Evolutionary conservation across 371 early-diverging fungal species (phyloP).

Genomic region (Astathelohania contejeani): DNA sequence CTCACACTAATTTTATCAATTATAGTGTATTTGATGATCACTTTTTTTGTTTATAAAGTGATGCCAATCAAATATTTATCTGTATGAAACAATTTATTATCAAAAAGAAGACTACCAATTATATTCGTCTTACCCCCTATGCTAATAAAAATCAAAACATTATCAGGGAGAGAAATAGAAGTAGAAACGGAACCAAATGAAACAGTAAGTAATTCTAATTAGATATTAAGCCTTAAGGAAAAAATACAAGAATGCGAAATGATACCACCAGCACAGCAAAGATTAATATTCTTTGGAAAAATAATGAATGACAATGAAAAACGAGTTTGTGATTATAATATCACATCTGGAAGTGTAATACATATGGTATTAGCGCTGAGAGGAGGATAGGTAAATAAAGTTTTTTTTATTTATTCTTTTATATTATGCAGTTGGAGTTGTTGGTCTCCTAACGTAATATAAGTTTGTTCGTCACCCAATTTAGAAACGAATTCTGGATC

Average conservation of each 20-base stretch:
- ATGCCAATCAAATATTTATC: no score
- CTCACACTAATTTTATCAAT: slow-evolving; percentile 32
- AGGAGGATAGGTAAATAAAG: slow-evolving; percentile 67
- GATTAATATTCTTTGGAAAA: slow-evolving; percentile 39
- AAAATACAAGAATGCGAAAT: slow-evolving; percentile 29
- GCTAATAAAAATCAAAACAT: slow-evolving; percentile 40
- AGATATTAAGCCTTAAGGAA: slow-evolving; percentile 28
- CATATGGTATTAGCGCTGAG: slow-evolving; percentile 89
- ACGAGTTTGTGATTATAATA: slow-evolving; percentile 59
- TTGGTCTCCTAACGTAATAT: background rate
- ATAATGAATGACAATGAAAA: slow-evolving; percentile 58
- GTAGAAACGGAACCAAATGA: slow-evolving; percentile 25
- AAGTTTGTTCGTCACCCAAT: background rate
- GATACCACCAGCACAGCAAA: slow-evolving; percentile 43
- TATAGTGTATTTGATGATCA: no score
- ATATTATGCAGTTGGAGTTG: no score
- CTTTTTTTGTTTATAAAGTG: no score
- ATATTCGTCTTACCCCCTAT: no score
- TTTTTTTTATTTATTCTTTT: no score
- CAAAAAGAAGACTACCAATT: no score
- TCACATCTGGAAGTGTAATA: slow-evolving; percentile 70
- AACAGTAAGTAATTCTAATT: slow-evolving; percentile 7
- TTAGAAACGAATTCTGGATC: background rate
- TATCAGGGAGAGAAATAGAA: slow-evolving; percentile 38
- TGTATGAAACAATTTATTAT: no score